Conservation (phyloP, 208 protist species). For the Trypanosoma rangeli region DNA sequence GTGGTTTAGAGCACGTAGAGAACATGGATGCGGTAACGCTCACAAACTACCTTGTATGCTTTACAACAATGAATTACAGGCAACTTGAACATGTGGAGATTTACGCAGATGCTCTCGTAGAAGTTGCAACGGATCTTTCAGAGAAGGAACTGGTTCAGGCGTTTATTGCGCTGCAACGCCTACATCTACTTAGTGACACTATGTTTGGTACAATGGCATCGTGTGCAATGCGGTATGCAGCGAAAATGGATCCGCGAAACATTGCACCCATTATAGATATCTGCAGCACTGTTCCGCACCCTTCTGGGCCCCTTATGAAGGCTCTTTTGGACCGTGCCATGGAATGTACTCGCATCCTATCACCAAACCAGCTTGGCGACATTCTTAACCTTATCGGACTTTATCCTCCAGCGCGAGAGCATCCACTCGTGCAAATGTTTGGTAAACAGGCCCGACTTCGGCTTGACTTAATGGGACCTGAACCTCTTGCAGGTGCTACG, state of each 20-base stretch:
- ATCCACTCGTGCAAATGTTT: conserved; percentile 64
- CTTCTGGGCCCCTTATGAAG: conserved; percentile 65
- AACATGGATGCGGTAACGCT: conserved; percentile 77
- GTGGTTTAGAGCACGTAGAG: conserved; percentile 74
- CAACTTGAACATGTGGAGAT: conserved; percentile 83
- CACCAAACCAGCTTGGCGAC: conserved; percentile 60
- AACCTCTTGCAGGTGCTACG: conserved; percentile 43
- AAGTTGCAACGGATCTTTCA: conserved; percentile 61
- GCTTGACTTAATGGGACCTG: conserved; percentile 68
- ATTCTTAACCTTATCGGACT: conserved; percentile 65
- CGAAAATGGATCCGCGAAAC: conserved; percentile 45
- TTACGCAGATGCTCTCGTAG: conserved; percentile 82
- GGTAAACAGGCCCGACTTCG: conserved; percentile 72
- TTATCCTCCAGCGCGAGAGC: conserved; percentile 70
- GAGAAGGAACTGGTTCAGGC: conserved; percentile 73
- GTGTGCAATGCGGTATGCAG: conserved; percentile 43
- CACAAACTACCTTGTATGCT: conserved; percentile 65
- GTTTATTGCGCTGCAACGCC: conserved; percentile 63
- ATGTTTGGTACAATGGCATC: conserved; percentile 58
- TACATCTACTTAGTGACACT: conserved; percentile 68
- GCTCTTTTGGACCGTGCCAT: conserved; percentile 54
- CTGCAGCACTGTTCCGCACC: conserved; percentile 63
- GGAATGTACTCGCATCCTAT: conserved; percentile 66
- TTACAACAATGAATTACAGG: conserved; percentile 58
- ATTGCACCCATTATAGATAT: conserved; percentile 82